Evolutionary conservation across 805 yeast species (phyloP).

Genomic region (Ogataea naganishii): DNA sequence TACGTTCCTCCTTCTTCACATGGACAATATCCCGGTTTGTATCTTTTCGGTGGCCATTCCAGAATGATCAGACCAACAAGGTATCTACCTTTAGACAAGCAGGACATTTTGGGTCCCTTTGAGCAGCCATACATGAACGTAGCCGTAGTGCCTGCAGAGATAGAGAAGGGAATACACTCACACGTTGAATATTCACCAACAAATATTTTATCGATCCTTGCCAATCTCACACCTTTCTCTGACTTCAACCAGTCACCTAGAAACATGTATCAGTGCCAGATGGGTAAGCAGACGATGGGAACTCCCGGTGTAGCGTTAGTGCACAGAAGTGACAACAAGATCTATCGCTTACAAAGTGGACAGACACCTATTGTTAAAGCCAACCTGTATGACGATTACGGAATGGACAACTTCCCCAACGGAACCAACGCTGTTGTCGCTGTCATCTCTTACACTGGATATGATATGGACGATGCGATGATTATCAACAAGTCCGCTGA

Average conservation of each 20-base stretch:
- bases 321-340: slow-evolving; percentile 90
- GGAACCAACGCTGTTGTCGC: slow-evolving; percentile 99
- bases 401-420: slow-evolving; percentile 97
- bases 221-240: slow-evolving; percentile 95
- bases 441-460: slow-evolving; percentile 96
- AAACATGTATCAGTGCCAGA: slow-evolving; percentile 99
- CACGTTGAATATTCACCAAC: slow-evolving; percentile 97
- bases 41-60: slow-evolving; percentile 82
- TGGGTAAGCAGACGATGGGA: slow-evolving; percentile 99
- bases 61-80: slow-evolving; percentile 95
- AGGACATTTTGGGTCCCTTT: slow-evolving; percentile 91
- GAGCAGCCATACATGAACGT: slow-evolving; percentile 96
- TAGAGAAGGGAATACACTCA: slow-evolving; percentile 68
- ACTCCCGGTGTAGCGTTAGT: slow-evolving; percentile 95
- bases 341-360: slow-evolving; percentile 88
- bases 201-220: slow-evolving; percentile 86
- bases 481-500: slow-evolving; percentile 94
- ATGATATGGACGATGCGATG: slow-evolving; percentile 99
- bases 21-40: slow-evolving; percentile 97
- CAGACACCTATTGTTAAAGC: slow-evolving; percentile 98
- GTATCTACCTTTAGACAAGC: slow-evolving; percentile 75
- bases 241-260: slow-evolving; percentile 99
- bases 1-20: slow-evolving; percentile 92
- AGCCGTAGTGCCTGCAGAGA: slow-evolving; percentile 91
- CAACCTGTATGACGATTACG: slow-evolving; percentile 86